A percentile compares a stretch with the other conserved stretches of the same genome.
These are phyloP conservation scores for Talaromyces proteolyticus DNA, from an alignment of 495 filamentous ascomycete genomes.

Conservation along the genomic window DNA sequence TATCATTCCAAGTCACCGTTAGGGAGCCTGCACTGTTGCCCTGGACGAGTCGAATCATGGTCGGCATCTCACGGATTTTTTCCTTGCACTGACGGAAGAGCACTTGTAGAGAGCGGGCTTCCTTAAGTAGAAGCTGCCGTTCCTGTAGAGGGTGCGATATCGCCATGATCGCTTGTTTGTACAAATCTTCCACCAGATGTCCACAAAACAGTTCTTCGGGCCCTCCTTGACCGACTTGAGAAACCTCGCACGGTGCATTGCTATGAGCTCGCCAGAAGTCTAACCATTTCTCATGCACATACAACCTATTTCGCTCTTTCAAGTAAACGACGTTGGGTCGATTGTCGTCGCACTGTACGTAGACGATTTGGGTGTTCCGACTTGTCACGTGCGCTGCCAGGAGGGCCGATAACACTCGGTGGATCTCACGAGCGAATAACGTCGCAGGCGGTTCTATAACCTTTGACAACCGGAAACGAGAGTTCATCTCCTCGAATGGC, in stretches of 20 bases:
- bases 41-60: neutral
- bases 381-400: neutral
- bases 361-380: neutral
- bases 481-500: neutral
- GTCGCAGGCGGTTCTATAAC: neutral
- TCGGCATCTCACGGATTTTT: neutral
- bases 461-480: neutral
- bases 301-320: neutral
- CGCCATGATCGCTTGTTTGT: neutral
- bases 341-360: neutral
- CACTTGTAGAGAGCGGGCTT: neutral
- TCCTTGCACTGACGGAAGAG: neutral
- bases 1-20: neutral
- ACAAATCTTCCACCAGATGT: neutral
- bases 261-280: neutral
- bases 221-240: neutral
- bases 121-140: neutral
- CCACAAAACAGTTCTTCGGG: neutral
- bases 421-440: neutral
- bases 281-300: conserved; percentile 1
- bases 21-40: neutral
- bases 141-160: neutral
- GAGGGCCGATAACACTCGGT: neutral
- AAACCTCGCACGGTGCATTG: neutral
- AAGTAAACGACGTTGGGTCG: neutral